Evolutionary conservation across 1,284 basidiomycete genomes (phyloP), one percentile per base, ranked within the genome.

Genomic region (Cutaneotrichosporon mucoides): DNA sequence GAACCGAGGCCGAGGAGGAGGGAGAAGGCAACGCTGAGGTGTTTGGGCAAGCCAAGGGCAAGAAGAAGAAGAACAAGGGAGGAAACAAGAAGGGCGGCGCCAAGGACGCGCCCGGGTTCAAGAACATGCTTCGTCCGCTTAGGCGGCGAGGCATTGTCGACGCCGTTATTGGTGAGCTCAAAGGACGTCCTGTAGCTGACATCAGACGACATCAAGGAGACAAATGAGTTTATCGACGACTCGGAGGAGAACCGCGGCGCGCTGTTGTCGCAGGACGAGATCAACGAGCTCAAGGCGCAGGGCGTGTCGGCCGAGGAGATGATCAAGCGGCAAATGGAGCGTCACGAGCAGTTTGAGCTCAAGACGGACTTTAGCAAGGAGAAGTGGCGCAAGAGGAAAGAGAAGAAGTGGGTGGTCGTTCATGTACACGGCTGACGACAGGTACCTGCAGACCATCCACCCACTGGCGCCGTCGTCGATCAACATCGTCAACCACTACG

Each of bases 351-450:
- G 69, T 97, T 90, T 76, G 85, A 86, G 7, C 81, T 95, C 55
- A 97, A 97, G 79, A 96, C 92, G 1, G 94, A 94, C 76, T 96
- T 92, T 74, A 92, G 89, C 76, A 96, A 97, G 77, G 93, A 96
- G 71, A 97, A 97, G 75, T 97, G 96, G 79, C 88, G 86, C 73
- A 93, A 92, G 75, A 83, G 91, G 49, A 97, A 97, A 76, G 90
- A 94, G 78, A 91, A 89, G 64, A 97, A 97, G 92, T 93, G 72
- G 66, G 84, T 77, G 11, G 13, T 1, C 5, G 4, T 4, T 7
- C 6, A 7, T 16, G 41, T 0, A 5, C 33, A 38, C 8, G 33
- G 8, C 56, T 57, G 16, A 57, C 49, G n/a, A 10, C 66, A 95
- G 90, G 72, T 98, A 92, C 75, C 86, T 88, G 9, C 94, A 92